Evolutionary conservation across 306 rosid species (phyloP), one percentile per base, ranked within the genome.

Genomic region (Pterocarpus santalinus): DNA sequence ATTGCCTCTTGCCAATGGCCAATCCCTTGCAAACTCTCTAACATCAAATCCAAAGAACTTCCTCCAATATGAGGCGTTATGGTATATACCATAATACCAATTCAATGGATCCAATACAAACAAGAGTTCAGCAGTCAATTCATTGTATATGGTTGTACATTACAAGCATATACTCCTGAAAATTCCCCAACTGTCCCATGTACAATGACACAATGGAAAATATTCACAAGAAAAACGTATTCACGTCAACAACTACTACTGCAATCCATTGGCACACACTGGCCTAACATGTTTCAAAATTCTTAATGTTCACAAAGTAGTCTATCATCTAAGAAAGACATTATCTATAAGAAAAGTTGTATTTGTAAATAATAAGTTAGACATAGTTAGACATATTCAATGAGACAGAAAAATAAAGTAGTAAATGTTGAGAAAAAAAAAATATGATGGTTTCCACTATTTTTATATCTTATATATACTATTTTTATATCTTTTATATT

Each of bases 161-260:
- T 6, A 57, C 13, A 71, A 8, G 88, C 36, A 80, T 80, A 86
- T 86, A 35, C 89, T 53, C 70, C 74, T 73, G 49, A 78, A 85
- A 52, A 78, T 73, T 46, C 64, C 60, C 68, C 55, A 17, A 35
- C 12, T 55, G 38, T 52, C 46, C 62, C 33, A 79, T 17, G 61
- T 43, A 36, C 63, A 69, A 74, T 69, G 81, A 73, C 65, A 35
- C 33, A 41, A 67, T 12, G 53, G 6, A 58, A 58, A 78, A n/a
- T 33, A 28, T 33, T 32, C 11, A 75, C 70, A 51, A 69, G 34
- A 32, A 47, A 52, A 41, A 55, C 63, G 58, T 65, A 32, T 53
- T 8, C 65, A 11, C 10, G 43, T 46, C 77, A 72, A 64, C 52
- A 5, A 61, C 46, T 15, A 15, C 17, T 12, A 5, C 38, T 3